Conservation (phyloP, 2,329 filamentous ascomycete genomes). For the Esteya vermicola region DNA sequence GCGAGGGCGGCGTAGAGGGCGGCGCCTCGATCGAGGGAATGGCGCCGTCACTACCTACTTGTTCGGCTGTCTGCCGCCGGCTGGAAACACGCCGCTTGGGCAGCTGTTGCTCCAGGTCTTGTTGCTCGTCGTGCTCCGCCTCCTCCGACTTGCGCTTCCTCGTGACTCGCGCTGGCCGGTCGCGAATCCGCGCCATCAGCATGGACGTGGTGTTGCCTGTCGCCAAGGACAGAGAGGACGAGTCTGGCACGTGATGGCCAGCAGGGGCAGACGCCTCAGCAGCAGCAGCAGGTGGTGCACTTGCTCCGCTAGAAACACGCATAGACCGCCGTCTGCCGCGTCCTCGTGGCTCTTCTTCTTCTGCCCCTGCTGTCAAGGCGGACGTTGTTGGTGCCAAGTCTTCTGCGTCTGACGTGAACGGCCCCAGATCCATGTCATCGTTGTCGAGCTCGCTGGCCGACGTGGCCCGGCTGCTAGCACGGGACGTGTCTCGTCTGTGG, state of each 20-base stretch:
- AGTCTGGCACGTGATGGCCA: not conserved
- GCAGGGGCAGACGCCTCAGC: too few relatives aligned
- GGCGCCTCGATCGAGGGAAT: slow-evolving; percentile 16
- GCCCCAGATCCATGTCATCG: not conserved
- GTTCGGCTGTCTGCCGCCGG: too few relatives aligned
- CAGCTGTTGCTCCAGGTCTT: too few relatives aligned
- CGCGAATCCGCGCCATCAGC: slow-evolving; percentile 4
- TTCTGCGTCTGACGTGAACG: slow-evolving; percentile 2
- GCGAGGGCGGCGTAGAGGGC: slow-evolving; percentile 11
- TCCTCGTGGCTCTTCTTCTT: not conserved
- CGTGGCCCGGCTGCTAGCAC: slow-evolving; percentile 10
- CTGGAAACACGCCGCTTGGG: slow-evolving; percentile 4
- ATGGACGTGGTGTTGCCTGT: slow-evolving; percentile 6
- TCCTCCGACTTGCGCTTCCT: slow-evolving; percentile 12
- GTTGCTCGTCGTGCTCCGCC: slow-evolving; percentile 4
- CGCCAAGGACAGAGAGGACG: slow-evolving; percentile 1
- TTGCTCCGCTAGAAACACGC: too few relatives aligned
- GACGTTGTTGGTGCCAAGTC: too few relatives aligned
- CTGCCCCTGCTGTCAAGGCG: not conserved
- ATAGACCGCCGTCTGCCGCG: too few relatives aligned
- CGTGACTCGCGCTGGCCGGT: not conserved
- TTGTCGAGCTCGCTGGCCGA: slow-evolving; percentile 4
- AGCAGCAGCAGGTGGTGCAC: too few relatives aligned
- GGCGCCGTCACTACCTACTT: too few relatives aligned
- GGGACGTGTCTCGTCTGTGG: slow-evolving; percentile 26